Percentiles rank a stretch among this genome's conserved stretches.
phyloP scores from a whole-genome alignment of 2,329 filamentous ascomycete species.

The Ophiostoma pallidulum region DNA sequence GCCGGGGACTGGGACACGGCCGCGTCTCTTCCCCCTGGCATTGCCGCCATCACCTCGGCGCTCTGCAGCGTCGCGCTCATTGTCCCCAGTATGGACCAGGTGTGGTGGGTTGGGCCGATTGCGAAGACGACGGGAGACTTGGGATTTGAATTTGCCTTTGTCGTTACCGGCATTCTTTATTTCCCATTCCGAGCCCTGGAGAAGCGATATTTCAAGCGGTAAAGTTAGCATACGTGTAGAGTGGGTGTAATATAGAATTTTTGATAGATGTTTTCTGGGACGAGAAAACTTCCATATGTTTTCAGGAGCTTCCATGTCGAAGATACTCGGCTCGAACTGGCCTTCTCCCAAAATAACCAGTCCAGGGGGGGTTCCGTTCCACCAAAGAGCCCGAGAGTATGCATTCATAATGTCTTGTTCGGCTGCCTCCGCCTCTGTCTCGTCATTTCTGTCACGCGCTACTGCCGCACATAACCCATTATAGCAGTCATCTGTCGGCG shows the following conservation, averaged over 20 bases:
- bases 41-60: slow-evolving; percentile 19
- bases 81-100: slow-evolving; percentile 33
- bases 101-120: slow-evolving; percentile 35
- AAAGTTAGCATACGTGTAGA: background rate
- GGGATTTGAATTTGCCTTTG: slow-evolving; percentile 36
- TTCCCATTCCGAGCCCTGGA: slow-evolving; percentile 30
- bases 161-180: slow-evolving; percentile 32
- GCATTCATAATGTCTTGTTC: too few relatives aligned
- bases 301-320: too few relatives aligned
- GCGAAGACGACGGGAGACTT: slow-evolving; percentile 34
- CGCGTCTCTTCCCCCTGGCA: slow-evolving; percentile 19
- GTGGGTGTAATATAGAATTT: background rate
- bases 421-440: too few relatives aligned
- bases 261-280: too few relatives aligned
- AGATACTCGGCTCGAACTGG: too few relatives aligned
- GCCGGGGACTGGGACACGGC: slow-evolving; percentile 20
- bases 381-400: too few relatives aligned
- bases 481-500: too few relatives aligned
- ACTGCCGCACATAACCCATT: too few relatives aligned
- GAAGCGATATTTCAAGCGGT: slow-evolving; percentile 7
- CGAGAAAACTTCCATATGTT: too few relatives aligned
- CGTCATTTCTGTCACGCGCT: too few relatives aligned
- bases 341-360: too few relatives aligned
- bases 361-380: too few relatives aligned
- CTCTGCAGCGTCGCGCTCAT: slow-evolving; percentile 22